phyloP scores from a whole-genome alignment of 1,284 basidiomycete species.

The Rhodotorula mucilaginosa region DNA sequence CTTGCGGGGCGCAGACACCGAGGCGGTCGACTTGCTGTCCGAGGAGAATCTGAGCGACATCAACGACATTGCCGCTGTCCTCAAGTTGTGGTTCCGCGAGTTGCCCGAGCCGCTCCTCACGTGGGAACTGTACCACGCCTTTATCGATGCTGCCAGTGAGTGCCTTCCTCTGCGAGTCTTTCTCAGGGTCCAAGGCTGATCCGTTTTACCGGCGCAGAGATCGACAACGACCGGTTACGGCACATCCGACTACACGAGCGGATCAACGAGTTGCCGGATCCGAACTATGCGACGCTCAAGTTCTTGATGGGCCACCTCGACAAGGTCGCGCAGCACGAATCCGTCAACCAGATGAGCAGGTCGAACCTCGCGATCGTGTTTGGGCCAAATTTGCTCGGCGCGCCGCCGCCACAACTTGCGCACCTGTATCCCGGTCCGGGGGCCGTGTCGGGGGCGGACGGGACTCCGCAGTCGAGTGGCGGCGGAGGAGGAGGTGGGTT shows the following conservation, averaged over 20 bases:
- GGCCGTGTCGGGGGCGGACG: conserved; percentile 35
- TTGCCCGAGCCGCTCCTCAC: conserved; percentile 93
- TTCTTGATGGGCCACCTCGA: conserved; percentile 92
- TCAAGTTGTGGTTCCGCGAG: conserved; percentile 96
- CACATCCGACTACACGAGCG: conserved; percentile 94
- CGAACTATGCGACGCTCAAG: conserved; percentile 96
- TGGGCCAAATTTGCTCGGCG: conserved; percentile 86
- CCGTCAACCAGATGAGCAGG: conserved; percentile 85
- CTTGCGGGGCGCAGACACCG: conserved; percentile 61
- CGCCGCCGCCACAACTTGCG: conserved; percentile 50
- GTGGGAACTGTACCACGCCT: conserved; percentile 75
- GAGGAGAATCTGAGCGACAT: conserved; percentile 90
- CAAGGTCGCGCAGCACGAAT: conserved; percentile 71
- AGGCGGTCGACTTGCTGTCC: conserved; percentile 77
- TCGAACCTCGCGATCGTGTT: conserved; percentile 96
- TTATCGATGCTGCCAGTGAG: conserved; percentile 92
- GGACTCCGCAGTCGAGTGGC: conserved; percentile 18
- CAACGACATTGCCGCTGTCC: conserved; percentile 87
- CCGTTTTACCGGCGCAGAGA: conserved; percentile 57
- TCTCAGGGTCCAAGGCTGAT: neutral
- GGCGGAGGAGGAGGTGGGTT: conserved; percentile 42
- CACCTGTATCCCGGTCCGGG: conserved; percentile 14
- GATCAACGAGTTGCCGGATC: conserved; percentile 95
- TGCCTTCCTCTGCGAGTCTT: conserved; percentile 24
- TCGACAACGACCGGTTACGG: conserved; percentile 86